Evolutionary conservation across 2,329 filamentous ascomycete species (phyloP).

Genomic region (Acrodontium crateriforme): DNA sequence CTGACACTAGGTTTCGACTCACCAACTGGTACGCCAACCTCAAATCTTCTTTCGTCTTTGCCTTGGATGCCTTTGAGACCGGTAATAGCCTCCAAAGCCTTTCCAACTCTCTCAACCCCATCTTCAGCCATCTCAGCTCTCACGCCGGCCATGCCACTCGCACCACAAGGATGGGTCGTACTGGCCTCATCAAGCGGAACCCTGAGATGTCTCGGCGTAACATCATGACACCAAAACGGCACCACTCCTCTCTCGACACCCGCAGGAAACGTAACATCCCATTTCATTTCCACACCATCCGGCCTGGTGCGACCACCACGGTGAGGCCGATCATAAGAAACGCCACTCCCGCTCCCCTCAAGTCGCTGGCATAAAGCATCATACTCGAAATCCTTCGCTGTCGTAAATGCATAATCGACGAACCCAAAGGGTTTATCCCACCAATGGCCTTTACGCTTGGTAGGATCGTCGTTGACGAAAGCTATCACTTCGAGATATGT

Average conservation of each 20-base stretch:
- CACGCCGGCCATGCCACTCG: conserved; percentile 37
- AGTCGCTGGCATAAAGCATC: conserved; percentile 10
- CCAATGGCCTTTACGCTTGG: conserved; percentile 36
- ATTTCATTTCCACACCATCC: conserved; percentile 44
- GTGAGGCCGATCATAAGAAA: conserved; percentile 36
- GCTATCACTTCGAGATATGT: conserved; percentile 54
- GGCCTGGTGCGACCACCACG: conserved; percentile 41
- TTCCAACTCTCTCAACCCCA: conserved; percentile 1
- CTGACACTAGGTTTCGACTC: no score
- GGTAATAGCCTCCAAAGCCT: conserved; percentile 2
- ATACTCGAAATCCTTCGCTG: conserved; percentile 9
- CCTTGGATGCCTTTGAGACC: no score
- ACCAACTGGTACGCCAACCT: no score
- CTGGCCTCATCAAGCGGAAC: conserved; percentile 34
- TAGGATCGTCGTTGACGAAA: conserved; percentile 38
- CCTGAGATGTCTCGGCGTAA: conserved; percentile 41
- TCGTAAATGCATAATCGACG: conserved; percentile 49
- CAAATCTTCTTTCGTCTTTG: no score
- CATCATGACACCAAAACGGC: conserved; percentile 55
- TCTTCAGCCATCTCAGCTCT: conserved; percentile 1
- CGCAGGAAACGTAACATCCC: conserved; percentile 41
- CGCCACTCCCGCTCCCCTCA: conserved; percentile 13
- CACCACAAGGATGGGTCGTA: conserved; percentile 38
- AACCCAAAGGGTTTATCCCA: conserved; percentile 44
- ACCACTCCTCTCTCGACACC: conserved; percentile 35